Conservation (phyloP, 2,329 filamentous ascomycete species). For the Knufia fluminis region DNA sequence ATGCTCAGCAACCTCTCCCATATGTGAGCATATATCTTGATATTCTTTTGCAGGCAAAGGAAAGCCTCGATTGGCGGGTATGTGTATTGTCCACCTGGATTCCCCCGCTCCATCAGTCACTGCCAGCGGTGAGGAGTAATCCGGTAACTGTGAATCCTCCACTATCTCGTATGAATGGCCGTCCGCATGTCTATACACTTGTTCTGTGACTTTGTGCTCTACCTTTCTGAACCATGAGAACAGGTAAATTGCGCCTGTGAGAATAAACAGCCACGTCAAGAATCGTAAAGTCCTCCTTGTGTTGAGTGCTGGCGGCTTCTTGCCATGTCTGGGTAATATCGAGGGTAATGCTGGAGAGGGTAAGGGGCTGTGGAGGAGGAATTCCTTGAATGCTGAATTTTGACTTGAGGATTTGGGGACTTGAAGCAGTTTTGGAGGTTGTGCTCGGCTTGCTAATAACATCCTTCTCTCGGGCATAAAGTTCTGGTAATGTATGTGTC, state of each 20-base stretch:
- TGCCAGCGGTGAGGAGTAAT: slow-evolving; percentile 63
- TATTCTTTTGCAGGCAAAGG: slow-evolving; percentile 60
- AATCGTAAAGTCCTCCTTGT: slow-evolving; percentile 51
- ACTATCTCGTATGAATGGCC: slow-evolving; percentile 57
- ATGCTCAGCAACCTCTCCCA: slow-evolving; percentile 53
- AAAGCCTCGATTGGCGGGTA: slow-evolving; percentile 58
- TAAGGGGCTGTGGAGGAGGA: slow-evolving; percentile 52
- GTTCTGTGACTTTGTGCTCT: slow-evolving; percentile 17
- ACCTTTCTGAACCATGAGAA: slow-evolving; percentile 33
- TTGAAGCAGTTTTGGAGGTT: slow-evolving; percentile 22
- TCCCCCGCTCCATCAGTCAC: slow-evolving; percentile 56
- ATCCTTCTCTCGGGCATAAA: slow-evolving; percentile 21
- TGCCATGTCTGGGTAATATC: slow-evolving; percentile 55
- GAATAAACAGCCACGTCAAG: slow-evolving; percentile 45
- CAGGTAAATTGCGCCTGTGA: slow-evolving; percentile 41
- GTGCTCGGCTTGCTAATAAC: slow-evolving; percentile 28
- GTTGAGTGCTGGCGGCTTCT: slow-evolving; percentile 48
- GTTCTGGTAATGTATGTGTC: background rate
- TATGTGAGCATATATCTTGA: slow-evolving; percentile 57
- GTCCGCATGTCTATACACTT: slow-evolving; percentile 25
- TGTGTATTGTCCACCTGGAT: slow-evolving; percentile 71
- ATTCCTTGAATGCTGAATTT: slow-evolving; percentile 17
- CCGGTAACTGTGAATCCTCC: slow-evolving; percentile 52
- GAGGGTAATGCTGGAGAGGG: slow-evolving; percentile 62
- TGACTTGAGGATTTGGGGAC: slow-evolving; percentile 7